Evolutionary conservation across 2,329 filamentous ascomycete genomes (phyloP).

Genomic region (Penicillium sp.): DNA sequence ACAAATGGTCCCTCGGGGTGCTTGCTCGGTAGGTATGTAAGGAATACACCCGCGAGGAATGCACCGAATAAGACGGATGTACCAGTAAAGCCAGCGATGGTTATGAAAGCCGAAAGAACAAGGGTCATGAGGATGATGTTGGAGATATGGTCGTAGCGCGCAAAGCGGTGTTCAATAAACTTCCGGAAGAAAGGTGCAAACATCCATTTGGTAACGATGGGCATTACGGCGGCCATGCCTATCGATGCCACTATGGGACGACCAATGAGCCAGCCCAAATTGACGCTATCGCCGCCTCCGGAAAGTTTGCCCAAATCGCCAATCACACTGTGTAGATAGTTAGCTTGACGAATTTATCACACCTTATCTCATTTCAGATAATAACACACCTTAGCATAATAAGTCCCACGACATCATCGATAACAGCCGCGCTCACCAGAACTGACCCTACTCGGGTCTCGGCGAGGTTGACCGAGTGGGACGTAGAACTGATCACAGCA

Average conservation of each 20-base stretch:
- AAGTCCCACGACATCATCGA: slow-evolving; percentile 50
- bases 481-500: slow-evolving; percentile 31
- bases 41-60: slow-evolving; percentile 38
- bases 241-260: slow-evolving; percentile 42
- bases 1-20: slow-evolving; percentile 40
- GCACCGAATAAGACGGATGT: slow-evolving; percentile 43
- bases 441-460: slow-evolving; percentile 50
- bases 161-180: slow-evolving; percentile 37
- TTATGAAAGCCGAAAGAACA: slow-evolving; percentile 33
- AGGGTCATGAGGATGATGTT: slow-evolving; percentile 40
- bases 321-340: slow-evolving; percentile 31
- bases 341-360: not conserved
- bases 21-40: slow-evolving; percentile 40
- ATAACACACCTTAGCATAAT: slow-evolving; percentile 34
- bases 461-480: slow-evolving; percentile 41
- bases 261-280: slow-evolving; percentile 41
- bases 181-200: slow-evolving; percentile 41
- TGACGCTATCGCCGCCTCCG: slow-evolving; percentile 14
- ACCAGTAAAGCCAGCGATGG: slow-evolving; percentile 39
- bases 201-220: slow-evolving; percentile 40
- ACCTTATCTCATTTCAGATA: not conserved
- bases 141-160: slow-evolving; percentile 34
- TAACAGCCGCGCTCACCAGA: slow-evolving; percentile 49
- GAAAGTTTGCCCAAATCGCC: slow-evolving; percentile 28
- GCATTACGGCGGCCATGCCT: slow-evolving; percentile 37